Evolutionary conservation across 176 grass and related monocot genomes (phyloP).

Genomic region (Avena insularis): DNA sequence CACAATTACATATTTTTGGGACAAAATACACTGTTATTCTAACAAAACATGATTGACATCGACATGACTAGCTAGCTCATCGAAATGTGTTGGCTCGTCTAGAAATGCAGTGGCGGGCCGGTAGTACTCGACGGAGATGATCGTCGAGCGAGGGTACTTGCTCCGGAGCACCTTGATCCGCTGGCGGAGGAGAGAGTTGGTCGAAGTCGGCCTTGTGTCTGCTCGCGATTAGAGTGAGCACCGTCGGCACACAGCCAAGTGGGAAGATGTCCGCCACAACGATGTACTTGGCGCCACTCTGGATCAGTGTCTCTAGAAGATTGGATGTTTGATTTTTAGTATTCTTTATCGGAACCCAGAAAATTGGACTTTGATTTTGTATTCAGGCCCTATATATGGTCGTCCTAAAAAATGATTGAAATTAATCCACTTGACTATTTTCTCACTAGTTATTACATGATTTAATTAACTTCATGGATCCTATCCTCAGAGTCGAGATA

Average conservation of each 20-base stretch:
- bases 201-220: slow-evolving; percentile 28
- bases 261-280: slow-evolving; percentile 45
- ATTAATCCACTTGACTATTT: background rate
- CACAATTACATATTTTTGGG: background rate
- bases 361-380: background rate
- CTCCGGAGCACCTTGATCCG: slow-evolving; percentile 3
- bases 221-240: slow-evolving; percentile 18
- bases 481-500: background rate
- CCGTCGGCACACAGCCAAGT: slow-evolving; percentile 30
- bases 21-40: background rate
- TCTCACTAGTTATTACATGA: background rate
- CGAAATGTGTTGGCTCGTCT: slow-evolving; percentile 26
- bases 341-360: no score
- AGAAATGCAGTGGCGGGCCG: slow-evolving; percentile 18
- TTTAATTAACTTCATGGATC: background rate
- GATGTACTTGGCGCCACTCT: slow-evolving; percentile 39
- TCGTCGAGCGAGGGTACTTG: slow-evolving; percentile 17
- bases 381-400: background rate
- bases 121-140: slow-evolving; percentile 44
- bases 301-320: slow-evolving; percentile 25
- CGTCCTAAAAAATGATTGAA: no score
- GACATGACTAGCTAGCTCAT: background rate
- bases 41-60: background rate
- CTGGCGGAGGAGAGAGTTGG: slow-evolving; percentile 13
- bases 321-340: background rate